Evolutionary conservation across 495 filamentous ascomycete species (phyloP), one percentile per base, ranked within the genome.

Genomic region (Annulohypoxylon maeteangense): DNA sequence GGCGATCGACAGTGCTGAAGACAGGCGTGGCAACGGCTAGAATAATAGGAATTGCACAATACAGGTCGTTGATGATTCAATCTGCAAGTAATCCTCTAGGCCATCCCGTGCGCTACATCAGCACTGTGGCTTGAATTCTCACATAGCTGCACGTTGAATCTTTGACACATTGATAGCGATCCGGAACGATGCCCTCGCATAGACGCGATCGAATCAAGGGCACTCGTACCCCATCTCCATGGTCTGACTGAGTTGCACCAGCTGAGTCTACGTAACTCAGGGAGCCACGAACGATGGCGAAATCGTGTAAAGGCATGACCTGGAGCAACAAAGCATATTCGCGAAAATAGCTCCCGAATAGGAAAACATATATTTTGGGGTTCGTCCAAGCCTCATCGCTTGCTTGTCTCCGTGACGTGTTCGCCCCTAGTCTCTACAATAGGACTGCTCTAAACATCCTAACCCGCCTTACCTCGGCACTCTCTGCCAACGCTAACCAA

Each of bases 261-360:
- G 23, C 45, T 45, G 27, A 54, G n/a, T 16, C 27, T 29, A 7
- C 16, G 45, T 36, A 60, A 18, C 4, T 4, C 16, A 7, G 64
- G n/a, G 58, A 67, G 63, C 58, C 64, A 67, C 64, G 7, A 44
- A 48, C 16, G 7, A 72, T 67, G 63, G 63, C 53, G 63, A 72
- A 40, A 40, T 2, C 5, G n/a, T 40, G 11, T 40, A 12, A 14
- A 40, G 14, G 36, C 36, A 40, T 40, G 12, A 40, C 36, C 36
- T 14, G 14, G 36, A 40, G 36, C 14, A n/a, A 40, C 36, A 38
- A 14, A 42, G 27, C 16, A 20, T n/a, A n/a, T 11, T 54, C 34
- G 12, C 20, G 7, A 56, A 23, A n/a, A 29, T 44, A 27, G 12
- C 1, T 25, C 44, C 47, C 54, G 7, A 47, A 57, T 60, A 44